Conservation (phyloP, 2,329 filamentous ascomycete species). For the Diaporthe batatas region DNA sequence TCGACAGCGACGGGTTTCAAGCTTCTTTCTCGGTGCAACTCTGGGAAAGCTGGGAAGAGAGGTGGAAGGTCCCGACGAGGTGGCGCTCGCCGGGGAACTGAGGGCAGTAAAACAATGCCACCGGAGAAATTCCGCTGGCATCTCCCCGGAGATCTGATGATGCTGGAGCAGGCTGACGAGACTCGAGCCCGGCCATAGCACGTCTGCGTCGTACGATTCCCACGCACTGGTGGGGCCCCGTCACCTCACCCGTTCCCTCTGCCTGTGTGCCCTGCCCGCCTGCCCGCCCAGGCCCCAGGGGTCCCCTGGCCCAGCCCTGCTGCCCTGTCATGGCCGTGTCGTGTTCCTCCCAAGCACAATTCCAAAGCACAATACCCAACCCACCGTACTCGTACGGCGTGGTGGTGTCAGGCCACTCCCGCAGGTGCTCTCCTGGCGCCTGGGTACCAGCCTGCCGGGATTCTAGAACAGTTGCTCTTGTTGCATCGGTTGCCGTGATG, state of each 20-base stretch:
- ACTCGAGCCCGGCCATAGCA: constrained; percentile 19
- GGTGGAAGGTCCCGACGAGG: constrained; percentile 28
- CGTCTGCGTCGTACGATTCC: constrained; percentile 28
- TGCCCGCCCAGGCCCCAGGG: not conserved
- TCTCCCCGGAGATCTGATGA: constrained; percentile 20
- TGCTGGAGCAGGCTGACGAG: constrained; percentile 13
- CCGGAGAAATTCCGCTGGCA: constrained; percentile 9
- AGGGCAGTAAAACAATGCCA: constrained; percentile 4
- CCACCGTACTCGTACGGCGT: constrained; percentile 21
- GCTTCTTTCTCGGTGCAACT: not conserved
- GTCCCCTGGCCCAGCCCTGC: constrained; percentile 5
- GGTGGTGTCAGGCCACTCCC: constrained; percentile 17
- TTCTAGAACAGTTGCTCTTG: constrained; percentile 4
- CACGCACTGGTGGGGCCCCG: not conserved
- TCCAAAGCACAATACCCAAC: constrained; percentile 20
- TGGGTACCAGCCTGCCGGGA: not conserved
- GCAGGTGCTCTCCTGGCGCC: constrained; percentile 12
- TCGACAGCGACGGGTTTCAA: not conserved
- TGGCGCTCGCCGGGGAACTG: constrained; percentile 26
- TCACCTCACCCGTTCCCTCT: constrained; percentile 26
- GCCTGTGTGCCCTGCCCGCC: not conserved
- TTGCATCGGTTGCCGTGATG: not conserved
- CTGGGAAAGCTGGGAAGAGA: not conserved
- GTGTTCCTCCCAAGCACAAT: not conserved
- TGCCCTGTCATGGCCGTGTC: not conserved